Evolutionary conservation across 371 early-diverging fungal genomes (phyloP), one percentile per base, ranked within the genome.

Genomic region (Dentiscutata heterogama): DNA sequence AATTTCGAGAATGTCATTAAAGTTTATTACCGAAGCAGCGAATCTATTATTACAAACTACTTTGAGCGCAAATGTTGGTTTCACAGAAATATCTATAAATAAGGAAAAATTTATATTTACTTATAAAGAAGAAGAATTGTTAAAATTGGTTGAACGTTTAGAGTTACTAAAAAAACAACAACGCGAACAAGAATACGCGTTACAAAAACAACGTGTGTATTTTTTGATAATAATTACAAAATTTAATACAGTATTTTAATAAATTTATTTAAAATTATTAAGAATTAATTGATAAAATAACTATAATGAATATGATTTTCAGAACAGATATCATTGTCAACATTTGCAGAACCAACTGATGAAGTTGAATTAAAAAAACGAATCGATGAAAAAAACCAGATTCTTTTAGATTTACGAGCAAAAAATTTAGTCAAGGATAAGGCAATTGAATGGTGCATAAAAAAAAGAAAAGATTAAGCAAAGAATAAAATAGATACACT

Each of bases 351-450:
- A 39, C 22, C 35, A 61, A 61, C 7, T 20, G 42, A 61, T 27
- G 42, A 61, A 61, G 27, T 27, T 22, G 20, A n/a, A 35, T 25
- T 77, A 4, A 35, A 63, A 77, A 25, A 61, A 46, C 74, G 54
- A 73, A 77, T 58, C 39, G 42, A 77, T 14, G 13, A 31, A 22
- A 39, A 51, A 63, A 77, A 77, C 35, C 60, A n/a, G 2, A 25
- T 3, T 7, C 61, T 61, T 1, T 8, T 35, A n/a, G 18, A 29
- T 39, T 42, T 60, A 60, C 25, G 22, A 50, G 18, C 77, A 20
- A 54, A 13, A 60, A 61, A 77, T 77, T 13, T 31, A n/a, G 56
- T 77, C 11, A 77, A 77, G 22, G 46, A 77, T 42, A 77, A 77
- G 42, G 77, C 77, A 5, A 22, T 56, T 18, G 77, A 77, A 77